Evolutionary conservation across 805 yeast genomes (phyloP).

Genomic region (Myxozyma kluyveri): DNA sequence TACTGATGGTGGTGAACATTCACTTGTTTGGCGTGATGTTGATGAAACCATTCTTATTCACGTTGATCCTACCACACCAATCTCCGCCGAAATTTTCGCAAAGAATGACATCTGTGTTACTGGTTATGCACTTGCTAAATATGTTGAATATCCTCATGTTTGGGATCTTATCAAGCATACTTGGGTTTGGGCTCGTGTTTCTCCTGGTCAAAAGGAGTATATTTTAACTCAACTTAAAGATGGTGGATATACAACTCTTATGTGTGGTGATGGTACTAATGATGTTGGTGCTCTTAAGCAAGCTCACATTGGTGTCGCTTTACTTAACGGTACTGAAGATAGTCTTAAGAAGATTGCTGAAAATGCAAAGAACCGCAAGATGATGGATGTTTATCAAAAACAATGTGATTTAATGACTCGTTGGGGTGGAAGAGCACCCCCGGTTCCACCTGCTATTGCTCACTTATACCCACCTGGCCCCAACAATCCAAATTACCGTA

Average conservation of each 20-base stretch:
- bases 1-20: constrained; percentile 48
- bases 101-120: constrained; percentile 85
- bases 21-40: constrained; percentile 80
- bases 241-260: constrained; percentile 86
- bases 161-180: constrained; percentile 75
- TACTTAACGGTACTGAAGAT: constrained; percentile 93
- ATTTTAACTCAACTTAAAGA: constrained; percentile 78
- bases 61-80: constrained; percentile 55
- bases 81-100: constrained; percentile 57
- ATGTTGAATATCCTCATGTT: constrained; percentile 67
- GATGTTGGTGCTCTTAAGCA: constrained; percentile 99
- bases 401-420: constrained; percentile 73
- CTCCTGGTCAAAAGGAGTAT: constrained; percentile 93
- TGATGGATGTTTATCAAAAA: constrained; percentile 70
- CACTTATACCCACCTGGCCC: constrained; percentile 97
- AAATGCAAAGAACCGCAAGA: constrained; percentile 62
- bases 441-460: constrained; percentile 83
- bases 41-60: constrained; percentile 72
- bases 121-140: constrained; percentile 77
- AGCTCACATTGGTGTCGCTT: constrained; percentile 98
- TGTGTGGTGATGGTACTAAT: constrained; percentile 99
- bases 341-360: constrained; percentile 87
- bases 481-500: constrained; percentile 78
- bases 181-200: constrained; percentile 97
- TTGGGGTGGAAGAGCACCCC: constrained; percentile 72